A percentile compares a stretch with the other conserved stretches of the same genome.
Evolutionary conservation across 2,329 filamentous ascomycete species (phyloP).

Genomic region (Colletotrichum musicola): DNA sequence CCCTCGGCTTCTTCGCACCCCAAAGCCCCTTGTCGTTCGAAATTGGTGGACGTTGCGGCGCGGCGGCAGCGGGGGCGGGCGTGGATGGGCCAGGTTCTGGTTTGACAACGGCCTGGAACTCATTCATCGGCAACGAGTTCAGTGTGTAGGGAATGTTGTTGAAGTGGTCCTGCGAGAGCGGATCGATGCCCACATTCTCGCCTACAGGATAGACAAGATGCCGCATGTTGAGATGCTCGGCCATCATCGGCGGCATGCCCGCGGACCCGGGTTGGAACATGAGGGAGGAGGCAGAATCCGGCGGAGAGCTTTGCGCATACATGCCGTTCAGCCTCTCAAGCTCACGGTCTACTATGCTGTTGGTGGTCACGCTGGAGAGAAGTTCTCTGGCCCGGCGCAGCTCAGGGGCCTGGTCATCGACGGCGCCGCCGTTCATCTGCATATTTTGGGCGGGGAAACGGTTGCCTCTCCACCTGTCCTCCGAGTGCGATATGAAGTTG

Average conservation of each 20-base stretch:
- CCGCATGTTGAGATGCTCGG: constrained; percentile 68
- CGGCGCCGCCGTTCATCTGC: constrained; percentile 52
- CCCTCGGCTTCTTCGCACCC: constrained; percentile 77
- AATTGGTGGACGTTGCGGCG: constrained; percentile 47
- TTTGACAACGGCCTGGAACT: constrained; percentile 50
- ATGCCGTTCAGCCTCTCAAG: constrained; percentile 68
- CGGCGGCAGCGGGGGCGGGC: constrained; percentile 36
- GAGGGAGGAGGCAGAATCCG: constrained; percentile 63
- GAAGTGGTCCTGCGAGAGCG: constrained; percentile 93
- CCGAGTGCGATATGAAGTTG: constrained; percentile 64
- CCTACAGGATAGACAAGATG: constrained; percentile 91
- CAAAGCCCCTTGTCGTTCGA: constrained; percentile 61
- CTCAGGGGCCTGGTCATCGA: constrained; percentile 65
- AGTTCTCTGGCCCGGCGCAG: constrained; percentile 69
- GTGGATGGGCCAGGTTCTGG: constrained; percentile 36
- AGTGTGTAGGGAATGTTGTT: constrained; percentile 91
- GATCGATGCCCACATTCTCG: constrained; percentile 91
- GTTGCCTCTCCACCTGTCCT: constrained; percentile 58
- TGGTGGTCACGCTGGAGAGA: constrained; percentile 64
- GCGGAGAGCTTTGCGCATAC: constrained; percentile 64
- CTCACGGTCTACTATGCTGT: constrained; percentile 65
- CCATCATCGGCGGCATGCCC: constrained; percentile 55
- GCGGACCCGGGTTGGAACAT: constrained; percentile 67
- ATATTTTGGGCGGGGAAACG: constrained; percentile 53
- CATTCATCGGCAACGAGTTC: constrained; percentile 65